A percentile compares a stretch with the other conserved stretches of the same genome.
Conservation (phyloP, 768 basidiomycete genomes). For the Dioszegia hungarica region DNA sequence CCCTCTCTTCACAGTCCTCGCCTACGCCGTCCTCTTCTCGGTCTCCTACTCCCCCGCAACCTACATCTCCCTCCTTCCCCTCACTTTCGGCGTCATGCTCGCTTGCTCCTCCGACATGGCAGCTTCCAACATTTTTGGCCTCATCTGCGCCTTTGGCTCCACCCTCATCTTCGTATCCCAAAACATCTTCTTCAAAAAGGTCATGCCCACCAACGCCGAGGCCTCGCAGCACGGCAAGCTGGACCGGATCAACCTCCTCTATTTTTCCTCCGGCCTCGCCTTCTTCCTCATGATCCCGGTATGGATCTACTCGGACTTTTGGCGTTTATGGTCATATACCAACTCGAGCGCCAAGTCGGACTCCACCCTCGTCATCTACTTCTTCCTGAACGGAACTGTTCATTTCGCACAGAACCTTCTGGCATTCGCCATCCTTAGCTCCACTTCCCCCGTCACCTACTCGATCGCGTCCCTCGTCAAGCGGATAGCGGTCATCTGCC, state of each 20-base stretch:
- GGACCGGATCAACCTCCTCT: slow-evolving; percentile 92
- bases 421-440: slow-evolving; percentile 91
- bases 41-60: slow-evolving; percentile 89
- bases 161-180: slow-evolving; percentile 95
- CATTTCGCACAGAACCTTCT: slow-evolving; percentile 97
- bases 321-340: slow-evolving; percentile 54
- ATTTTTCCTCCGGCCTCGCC: slow-evolving; percentile 90
- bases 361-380: slow-evolving; percentile 71
- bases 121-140: slow-evolving; percentile 73
- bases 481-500: slow-evolving; percentile 94
- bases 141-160: slow-evolving; percentile 95
- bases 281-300: slow-evolving; percentile 94
- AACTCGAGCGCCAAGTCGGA: slow-evolving; percentile 40
- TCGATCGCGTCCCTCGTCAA: slow-evolving; percentile 97
- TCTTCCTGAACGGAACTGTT: slow-evolving; percentile 88
- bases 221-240: slow-evolving; percentile 55
- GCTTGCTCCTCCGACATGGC: slow-evolving; percentile 91
- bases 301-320: slow-evolving; percentile 85
- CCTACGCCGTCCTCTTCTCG: slow-evolving; percentile 86
- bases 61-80: slow-evolving; percentile 86
- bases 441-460: slow-evolving; percentile 96
- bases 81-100: slow-evolving; percentile 95
- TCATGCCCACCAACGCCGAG: slow-evolving; percentile 63
- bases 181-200: slow-evolving; percentile 99
- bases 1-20: slow-evolving; percentile 92